Evolutionary conservation across 352 stramenopile genomes (phyloP).

Genomic region (Ochromonadaceae sp.): DNA sequence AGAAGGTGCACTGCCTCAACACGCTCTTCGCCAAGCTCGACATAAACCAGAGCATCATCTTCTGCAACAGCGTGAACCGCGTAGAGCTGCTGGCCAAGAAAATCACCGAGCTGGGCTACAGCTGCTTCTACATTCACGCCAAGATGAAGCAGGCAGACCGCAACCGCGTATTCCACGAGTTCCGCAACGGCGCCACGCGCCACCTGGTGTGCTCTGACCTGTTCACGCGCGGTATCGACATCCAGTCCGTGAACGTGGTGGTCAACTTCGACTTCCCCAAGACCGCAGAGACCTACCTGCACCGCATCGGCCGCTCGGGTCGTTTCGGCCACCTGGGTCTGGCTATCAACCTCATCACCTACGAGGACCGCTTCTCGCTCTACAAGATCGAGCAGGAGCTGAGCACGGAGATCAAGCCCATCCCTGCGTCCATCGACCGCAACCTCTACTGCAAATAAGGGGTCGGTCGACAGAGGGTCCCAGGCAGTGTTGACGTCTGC

Average conservation of each 20-base stretch:
- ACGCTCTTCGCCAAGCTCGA: conserved; percentile 95
- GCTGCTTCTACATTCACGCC: conserved; percentile 99
- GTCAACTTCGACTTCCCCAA: conserved; percentile 99
- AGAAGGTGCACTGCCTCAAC: conserved; percentile 99
- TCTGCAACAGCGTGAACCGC: conserved; percentile 98
- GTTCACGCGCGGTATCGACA: conserved; percentile 98
- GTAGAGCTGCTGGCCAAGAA: conserved; percentile 98
- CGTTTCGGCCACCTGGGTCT: conserved; percentile 96
- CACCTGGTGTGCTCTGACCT: conserved; percentile 57
- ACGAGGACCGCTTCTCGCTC: conserved; percentile 92
- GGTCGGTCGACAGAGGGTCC: too few species aligned
- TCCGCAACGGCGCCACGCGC: conserved; percentile 82
- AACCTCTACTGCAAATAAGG: conserved; percentile 74
- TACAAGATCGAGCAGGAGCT: conserved; percentile 97
- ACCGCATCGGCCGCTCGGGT: conserved; percentile 94
- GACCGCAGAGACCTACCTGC: conserved; percentile 92
- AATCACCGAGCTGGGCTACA: conserved; percentile 97
- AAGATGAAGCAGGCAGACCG: conserved; percentile 99
- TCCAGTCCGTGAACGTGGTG: conserved; percentile 99
- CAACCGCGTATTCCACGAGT: conserved; percentile 99
- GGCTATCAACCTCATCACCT: conserved; percentile 99
- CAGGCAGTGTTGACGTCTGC: too few species aligned
- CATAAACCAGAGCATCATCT: conserved; percentile 99
- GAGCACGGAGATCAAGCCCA: conserved; percentile 95
- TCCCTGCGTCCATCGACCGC: conserved; percentile 91